A percentile compares a stretch with the other conserved stretches of the same genome.
Conservation (phyloP, 2,329 filamentous ascomycete species). For the Fusarium sp. region DNA sequence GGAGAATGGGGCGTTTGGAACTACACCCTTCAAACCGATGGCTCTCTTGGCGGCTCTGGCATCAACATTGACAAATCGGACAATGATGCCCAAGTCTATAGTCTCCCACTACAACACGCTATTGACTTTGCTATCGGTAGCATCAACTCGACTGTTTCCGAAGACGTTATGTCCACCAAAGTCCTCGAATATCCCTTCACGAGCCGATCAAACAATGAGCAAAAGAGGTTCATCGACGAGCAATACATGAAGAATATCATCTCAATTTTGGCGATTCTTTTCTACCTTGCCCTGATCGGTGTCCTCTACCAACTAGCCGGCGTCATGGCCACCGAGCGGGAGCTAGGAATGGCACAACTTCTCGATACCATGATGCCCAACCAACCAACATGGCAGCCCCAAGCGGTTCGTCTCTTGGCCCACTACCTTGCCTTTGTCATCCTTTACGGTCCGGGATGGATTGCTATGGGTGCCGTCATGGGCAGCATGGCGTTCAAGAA, state of each 20-base stretch:
- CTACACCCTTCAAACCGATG: constrained; percentile 80
- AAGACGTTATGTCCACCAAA: constrained; percentile 46
- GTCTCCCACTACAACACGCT: constrained; percentile 78
- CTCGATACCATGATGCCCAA: constrained; percentile 89
- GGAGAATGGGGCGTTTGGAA: constrained; percentile 66
- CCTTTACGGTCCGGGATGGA: constrained; percentile 81
- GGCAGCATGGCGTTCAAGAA: constrained; percentile 64
- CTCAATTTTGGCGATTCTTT: constrained; percentile 76
- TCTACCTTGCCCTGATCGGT: constrained; percentile 74
- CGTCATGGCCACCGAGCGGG: constrained; percentile 81
- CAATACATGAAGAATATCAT: constrained; percentile 77
- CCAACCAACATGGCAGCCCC: constrained; percentile 74
- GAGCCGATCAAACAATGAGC: constrained; percentile 70
- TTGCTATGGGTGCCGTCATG: constrained; percentile 72
- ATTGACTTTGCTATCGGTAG: constrained; percentile 76
- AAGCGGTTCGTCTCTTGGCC: constrained; percentile 75
- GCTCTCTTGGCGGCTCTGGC: constrained; percentile 62
- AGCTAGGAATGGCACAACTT: constrained; percentile 82
- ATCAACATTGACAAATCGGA: constrained; percentile 68
- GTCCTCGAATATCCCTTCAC: constrained; percentile 73
- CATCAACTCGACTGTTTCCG: constrained; percentile 52
- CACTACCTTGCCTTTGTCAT: constrained; percentile 79
- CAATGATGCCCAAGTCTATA: constrained; percentile 79
- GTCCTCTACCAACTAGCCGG: constrained; percentile 84
- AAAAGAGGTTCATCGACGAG: constrained; percentile 69